Evolutionary conservation across 140 eudicot species (phyloP).

Genomic region (Oenanthe javanica): DNA sequence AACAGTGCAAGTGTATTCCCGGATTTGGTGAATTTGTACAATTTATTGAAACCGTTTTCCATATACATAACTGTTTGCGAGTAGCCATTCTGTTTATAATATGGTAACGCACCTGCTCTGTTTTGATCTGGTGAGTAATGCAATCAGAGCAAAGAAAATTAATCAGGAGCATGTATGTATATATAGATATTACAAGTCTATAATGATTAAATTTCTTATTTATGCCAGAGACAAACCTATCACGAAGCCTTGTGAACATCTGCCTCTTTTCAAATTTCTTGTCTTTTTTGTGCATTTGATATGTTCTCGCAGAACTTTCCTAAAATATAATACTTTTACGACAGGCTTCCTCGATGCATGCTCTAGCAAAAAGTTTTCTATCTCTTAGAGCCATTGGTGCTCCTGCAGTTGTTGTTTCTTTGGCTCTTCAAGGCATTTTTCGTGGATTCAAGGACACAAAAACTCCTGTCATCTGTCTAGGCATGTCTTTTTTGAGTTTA

Average conservation of each 20-base stretch:
- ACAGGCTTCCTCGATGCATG: slow-evolving; percentile 83
- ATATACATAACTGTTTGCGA: not conserved
- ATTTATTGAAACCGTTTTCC: not conserved
- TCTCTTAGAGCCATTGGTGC: slow-evolving; percentile 87
- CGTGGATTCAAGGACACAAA: slow-evolving; percentile 94
- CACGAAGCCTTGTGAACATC: not conserved
- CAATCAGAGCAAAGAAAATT: not conserved
- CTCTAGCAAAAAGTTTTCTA: slow-evolving; percentile 66
- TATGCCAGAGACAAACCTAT: not conserved
- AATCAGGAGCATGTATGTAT: no score
- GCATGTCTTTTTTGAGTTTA: slow-evolving; percentile 26
- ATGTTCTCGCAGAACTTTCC: not conserved
- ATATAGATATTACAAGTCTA: not conserved
- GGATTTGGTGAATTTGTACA: not conserved
- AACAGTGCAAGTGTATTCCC: not conserved
- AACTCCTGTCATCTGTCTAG: slow-evolving; percentile 77
- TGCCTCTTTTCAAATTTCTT: not conserved
- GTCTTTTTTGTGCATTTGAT: not conserved
- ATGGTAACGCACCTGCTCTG: not conserved
- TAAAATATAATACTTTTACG: not conserved
- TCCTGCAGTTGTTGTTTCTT: slow-evolving; percentile 83
- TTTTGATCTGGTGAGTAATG: not conserved
- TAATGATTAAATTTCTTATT: not conserved
- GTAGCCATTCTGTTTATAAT: not conserved
- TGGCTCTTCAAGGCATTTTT: slow-evolving; percentile 89